Percentiles rank a stretch among this genome's conserved stretches.
Conservation (phyloP, 108 stramenopile species). For the Parmales sp. region DNA sequence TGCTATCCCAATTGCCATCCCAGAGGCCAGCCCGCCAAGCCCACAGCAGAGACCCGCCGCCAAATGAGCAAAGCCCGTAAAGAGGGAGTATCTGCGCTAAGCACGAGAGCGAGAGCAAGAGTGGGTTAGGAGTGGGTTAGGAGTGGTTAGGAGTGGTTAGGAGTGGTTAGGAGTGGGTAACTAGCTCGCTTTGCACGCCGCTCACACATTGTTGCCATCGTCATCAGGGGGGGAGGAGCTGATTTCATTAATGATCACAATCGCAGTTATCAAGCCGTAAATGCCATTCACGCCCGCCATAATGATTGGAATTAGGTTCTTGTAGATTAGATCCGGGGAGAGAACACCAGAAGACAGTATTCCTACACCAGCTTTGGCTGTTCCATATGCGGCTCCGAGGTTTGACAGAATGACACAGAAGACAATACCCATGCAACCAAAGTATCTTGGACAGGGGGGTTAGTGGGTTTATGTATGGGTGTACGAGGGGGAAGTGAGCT, state of each 20-base stretch:
- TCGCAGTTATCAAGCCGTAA: slow-evolving; percentile 58
- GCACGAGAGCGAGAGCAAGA: too few species aligned
- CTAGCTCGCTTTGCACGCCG: too few species aligned
- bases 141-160: too few species aligned
- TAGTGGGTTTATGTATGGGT: too few species aligned
- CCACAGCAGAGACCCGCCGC: slow-evolving; percentile 54
- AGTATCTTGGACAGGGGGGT: too few species aligned
- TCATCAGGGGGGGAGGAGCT: not conserved
- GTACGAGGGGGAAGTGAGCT: too few species aligned
- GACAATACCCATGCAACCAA: too few species aligned
- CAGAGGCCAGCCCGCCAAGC: slow-evolving; percentile 44
- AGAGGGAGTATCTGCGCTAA: slow-evolving; percentile 11
- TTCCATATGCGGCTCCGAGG: slow-evolving; percentile 58
- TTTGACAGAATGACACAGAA: slow-evolving; percentile 5
- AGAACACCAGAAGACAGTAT: slow-evolving; percentile 56
- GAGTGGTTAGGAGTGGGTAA: too few species aligned
- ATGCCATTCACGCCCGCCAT: slow-evolving; percentile 67
- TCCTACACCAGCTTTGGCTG: slow-evolving; percentile 57
- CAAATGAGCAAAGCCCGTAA: slow-evolving; percentile 51
- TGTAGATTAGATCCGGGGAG: slow-evolving; percentile 50
- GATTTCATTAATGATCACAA: slow-evolving; percentile 24
- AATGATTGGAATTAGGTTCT: slow-evolving; percentile 58
- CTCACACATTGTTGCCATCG: too few species aligned
- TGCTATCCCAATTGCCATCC: slow-evolving; percentile 55
- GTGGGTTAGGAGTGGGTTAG: too few species aligned